Conservation (phyloP, 768 basidiomycete genomes). For the Rhizopogon rudus region DNA sequence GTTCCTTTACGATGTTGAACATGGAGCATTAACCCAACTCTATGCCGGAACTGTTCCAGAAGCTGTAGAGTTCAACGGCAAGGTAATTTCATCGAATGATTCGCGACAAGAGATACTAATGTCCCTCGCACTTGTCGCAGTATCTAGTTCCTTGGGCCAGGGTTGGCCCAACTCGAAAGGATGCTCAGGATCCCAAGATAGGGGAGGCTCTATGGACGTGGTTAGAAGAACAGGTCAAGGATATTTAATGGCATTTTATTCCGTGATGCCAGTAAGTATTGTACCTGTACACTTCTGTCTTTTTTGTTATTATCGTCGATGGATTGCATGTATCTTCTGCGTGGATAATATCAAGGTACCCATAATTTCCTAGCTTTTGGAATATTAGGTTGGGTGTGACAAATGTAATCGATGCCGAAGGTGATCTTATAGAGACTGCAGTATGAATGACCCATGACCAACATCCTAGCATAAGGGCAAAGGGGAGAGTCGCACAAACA, state of each 20-base stretch:
- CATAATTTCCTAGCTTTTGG: not conserved
- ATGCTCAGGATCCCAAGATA: constrained; percentile 17
- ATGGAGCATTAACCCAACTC: constrained; percentile 25
- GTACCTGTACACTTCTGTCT: not conserved
- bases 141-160: constrained; percentile 32
- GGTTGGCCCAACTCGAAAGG: constrained; percentile 16
- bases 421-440: too few relatives aligned
- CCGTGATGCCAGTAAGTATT: not conserved
- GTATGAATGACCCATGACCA: too few relatives aligned
- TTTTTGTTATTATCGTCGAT: not conserved
- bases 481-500: not conserved
- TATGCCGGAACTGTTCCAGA: constrained; percentile 25
- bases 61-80: constrained; percentile 20
- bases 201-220: constrained; percentile 28
- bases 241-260: constrained; percentile 2
- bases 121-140: constrained; percentile 8
- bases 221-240: constrained; percentile 29
- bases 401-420: too few relatives aligned
- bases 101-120: not conserved
- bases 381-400: too few relatives aligned
- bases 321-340: not conserved
- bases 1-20: constrained; percentile 3
- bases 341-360: not conserved
- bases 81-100: constrained; percentile 11
- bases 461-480: too few relatives aligned